Evolutionary conservation across 73 alveolate genomes (phyloP).

Genomic region (Effrenium voratum): DNA sequence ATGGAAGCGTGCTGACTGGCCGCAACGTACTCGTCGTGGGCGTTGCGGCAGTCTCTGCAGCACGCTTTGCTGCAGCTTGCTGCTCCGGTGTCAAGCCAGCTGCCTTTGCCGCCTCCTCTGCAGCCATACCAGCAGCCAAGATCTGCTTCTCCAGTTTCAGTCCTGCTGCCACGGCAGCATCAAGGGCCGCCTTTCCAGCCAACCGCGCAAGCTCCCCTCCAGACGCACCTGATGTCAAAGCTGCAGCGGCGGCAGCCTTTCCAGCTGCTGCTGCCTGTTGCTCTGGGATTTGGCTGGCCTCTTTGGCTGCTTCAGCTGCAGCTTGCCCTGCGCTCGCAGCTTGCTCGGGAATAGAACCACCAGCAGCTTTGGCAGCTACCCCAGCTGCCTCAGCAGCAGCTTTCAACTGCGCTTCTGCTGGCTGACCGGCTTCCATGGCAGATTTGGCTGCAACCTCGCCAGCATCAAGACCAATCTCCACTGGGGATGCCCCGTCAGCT

Average conservation of each 20-base stretch:
- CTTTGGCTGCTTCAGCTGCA: conserved; percentile 22
- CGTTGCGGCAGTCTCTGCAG: neutral
- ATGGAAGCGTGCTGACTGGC: neutral
- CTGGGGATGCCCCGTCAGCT: conserved; percentile 24
- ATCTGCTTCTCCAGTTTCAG: neutral
- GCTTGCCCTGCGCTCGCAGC: conserved; percentile 38
- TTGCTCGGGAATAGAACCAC: neutral
- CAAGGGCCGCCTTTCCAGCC: conserved; percentile 9
- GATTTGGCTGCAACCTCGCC: conserved; percentile 24
- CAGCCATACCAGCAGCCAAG: neutral
- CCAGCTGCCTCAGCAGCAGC: conserved; percentile 1
- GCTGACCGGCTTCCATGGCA: neutral
- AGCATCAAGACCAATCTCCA: conserved; percentile 18
- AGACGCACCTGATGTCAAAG: neutral
- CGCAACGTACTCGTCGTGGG: neutral
- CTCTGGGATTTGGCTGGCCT: conserved; percentile 14
- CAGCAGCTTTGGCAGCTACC: neutral
- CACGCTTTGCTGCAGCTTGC: conserved; percentile 10
- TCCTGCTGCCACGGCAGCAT: neutral
- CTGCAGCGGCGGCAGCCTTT: conserved; percentile 21
- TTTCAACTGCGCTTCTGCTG: neutral
- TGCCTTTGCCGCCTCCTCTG: conserved; percentile 4
- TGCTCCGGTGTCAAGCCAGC: neutral
- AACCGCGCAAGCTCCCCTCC: conserved; percentile 5
- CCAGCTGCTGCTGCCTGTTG: conserved; percentile 36